Evolutionary conservation across 345 rosid genomes (phyloP).

Genomic region (Salix purpurea): DNA sequence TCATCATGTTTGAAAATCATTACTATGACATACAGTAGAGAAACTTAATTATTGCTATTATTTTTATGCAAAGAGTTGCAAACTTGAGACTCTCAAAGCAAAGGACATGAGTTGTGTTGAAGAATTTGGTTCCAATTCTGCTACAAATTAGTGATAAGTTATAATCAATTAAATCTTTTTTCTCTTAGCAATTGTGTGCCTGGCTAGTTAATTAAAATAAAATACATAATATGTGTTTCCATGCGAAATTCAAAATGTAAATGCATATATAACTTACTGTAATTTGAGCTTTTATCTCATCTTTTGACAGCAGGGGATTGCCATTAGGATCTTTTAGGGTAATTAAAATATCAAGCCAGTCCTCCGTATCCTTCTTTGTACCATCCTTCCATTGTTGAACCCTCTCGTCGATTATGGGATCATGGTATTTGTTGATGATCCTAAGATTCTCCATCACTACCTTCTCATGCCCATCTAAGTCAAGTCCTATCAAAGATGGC

Average conservation of each 20-base stretch:
- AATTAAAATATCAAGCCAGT: slow-evolving; percentile 44
- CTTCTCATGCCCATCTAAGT: slow-evolving; percentile 41
- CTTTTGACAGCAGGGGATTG: slow-evolving; percentile 16
- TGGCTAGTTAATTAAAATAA: too few species aligned
- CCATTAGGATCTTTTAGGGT: slow-evolving; percentile 28
- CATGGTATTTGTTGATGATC: slow-evolving; percentile 26
- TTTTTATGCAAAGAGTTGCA: too few species aligned
- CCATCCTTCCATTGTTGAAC: slow-evolving; percentile 33
- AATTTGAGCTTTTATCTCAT: slow-evolving; percentile 51
- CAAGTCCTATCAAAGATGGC: slow-evolving; percentile 38
- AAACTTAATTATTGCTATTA: too few species aligned
- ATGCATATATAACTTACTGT: slow-evolving; percentile 13
- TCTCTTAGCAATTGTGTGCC: too few species aligned
- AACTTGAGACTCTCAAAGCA: too few species aligned
- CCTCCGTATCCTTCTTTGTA: slow-evolving; percentile 22
- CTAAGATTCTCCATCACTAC: background rate
- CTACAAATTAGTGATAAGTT: too few species aligned
- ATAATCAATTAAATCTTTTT: too few species aligned
- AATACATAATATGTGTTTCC: too few species aligned
- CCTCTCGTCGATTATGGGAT: slow-evolving; percentile 35
- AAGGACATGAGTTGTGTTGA: too few species aligned
- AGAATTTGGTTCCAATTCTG: too few species aligned
- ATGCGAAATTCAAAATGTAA: too few species aligned
- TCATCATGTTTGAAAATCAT: background rate
- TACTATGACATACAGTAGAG: background rate